Evolutionary conservation across 2,329 filamentous ascomycete genomes (phyloP).

Genomic region (Pyricularia pennisetigena): DNA sequence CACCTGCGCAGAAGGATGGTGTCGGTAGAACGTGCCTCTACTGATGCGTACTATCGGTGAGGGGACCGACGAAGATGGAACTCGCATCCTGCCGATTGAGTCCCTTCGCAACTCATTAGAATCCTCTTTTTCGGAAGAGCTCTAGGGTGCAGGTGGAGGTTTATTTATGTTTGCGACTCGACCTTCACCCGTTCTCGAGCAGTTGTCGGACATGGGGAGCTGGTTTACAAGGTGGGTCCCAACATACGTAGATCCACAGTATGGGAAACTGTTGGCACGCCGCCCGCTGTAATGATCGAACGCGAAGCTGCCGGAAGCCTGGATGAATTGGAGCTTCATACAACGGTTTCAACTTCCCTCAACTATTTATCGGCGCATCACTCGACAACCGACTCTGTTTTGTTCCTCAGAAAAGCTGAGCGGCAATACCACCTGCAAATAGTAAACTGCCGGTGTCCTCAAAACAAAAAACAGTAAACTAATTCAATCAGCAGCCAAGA

Average conservation of each 20-base stretch:
- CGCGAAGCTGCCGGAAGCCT: neutral
- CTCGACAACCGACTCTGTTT: neutral
- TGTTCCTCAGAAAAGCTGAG: neutral
- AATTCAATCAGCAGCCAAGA: conserved; percentile 26
- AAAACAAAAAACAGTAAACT: neutral
- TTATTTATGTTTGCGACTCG: neutral
- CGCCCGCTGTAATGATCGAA: neutral
- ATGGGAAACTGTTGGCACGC: neutral
- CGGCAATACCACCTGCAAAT: neutral
- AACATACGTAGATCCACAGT: neutral
- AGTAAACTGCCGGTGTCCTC: neutral
- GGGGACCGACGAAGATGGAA: conserved; percentile 18
- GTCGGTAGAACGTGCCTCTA: conserved; percentile 75
- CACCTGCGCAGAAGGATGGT: conserved; percentile 44
- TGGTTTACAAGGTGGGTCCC: neutral
- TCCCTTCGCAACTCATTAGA: neutral
- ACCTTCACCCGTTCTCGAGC: no score
- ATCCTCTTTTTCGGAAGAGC: neutral
- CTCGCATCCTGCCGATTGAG: conserved; percentile 23
- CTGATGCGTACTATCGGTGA: conserved; percentile 60
- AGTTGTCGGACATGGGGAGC: neutral
- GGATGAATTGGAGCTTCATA: neutral
- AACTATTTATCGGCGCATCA: conserved; percentile 4
- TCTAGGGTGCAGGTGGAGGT: neutral
- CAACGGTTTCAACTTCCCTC: conserved; percentile 10